Evolutionary conservation across 495 filamentous ascomycete species (phyloP).

Genomic region (Hypoxylon rickii): DNA sequence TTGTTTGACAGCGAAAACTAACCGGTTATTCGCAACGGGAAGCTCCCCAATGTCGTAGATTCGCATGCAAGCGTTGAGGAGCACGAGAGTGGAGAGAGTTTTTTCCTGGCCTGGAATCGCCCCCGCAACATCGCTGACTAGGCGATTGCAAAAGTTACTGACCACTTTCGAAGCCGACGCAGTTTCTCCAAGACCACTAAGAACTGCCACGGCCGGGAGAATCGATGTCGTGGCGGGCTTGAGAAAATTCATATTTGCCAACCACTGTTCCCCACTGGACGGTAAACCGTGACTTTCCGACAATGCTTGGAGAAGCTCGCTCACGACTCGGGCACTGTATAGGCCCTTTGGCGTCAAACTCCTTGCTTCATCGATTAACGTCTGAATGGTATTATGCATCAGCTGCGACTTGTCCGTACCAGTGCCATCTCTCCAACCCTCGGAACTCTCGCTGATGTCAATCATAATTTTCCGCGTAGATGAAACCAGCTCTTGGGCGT

Average conservation of each 20-base stretch:
- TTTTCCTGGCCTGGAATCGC: constrained; percentile 41
- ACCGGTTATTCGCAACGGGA: constrained; percentile 73
- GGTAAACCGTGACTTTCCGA: constrained; percentile 44
- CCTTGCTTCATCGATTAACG: constrained; percentile 41
- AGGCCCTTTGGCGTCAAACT: constrained; percentile 44
- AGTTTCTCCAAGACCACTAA: constrained; percentile 57
- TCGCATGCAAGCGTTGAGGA: constrained; percentile 50
- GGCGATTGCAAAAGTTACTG: constrained; percentile 55
- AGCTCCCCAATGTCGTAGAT: constrained; percentile 50
- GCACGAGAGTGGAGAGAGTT: constrained; percentile 45
- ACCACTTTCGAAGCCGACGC: constrained; percentile 48
- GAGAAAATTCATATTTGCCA: constrained; percentile 43
- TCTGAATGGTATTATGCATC: constrained; percentile 42
- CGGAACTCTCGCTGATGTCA: constrained; percentile 46
- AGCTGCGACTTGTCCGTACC: constrained; percentile 34
- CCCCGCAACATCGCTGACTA: constrained; percentile 59
- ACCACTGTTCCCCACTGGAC: constrained; percentile 48
- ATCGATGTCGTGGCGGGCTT: constrained; percentile 48
- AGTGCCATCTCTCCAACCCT: constrained; percentile 38
- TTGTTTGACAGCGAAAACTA: constrained; percentile 82
- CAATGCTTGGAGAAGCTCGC: constrained; percentile 46
- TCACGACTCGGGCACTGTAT: constrained; percentile 55
- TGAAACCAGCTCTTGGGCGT: constrained; percentile 64
- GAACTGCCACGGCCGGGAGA: constrained; percentile 54
- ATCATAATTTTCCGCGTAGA: constrained; percentile 59